phyloP scores from a whole-genome alignment of 192 early-diverging fungal species.

The Coemansia furcata region DNA sequence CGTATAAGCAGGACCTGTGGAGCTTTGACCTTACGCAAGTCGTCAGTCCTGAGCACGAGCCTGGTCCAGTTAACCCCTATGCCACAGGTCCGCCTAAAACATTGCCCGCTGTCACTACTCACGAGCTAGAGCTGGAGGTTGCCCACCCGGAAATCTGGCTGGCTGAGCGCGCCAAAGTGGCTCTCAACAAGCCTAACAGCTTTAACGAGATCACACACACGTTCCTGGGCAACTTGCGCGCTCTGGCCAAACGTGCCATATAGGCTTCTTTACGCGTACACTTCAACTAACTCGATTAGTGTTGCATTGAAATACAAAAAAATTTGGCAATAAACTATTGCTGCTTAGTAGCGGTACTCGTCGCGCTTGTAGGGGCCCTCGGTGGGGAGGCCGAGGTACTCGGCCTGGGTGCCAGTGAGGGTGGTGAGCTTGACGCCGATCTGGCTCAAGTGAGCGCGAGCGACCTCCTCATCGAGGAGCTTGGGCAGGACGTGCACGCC shows the following conservation, averaged over 20 bases:
- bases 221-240: conserved; percentile 79
- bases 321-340: not conserved
- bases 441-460: conserved; percentile 89
- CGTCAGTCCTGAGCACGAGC: conserved; percentile 44
- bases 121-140: conserved; percentile 88
- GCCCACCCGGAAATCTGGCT: conserved; percentile 55
- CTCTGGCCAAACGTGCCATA: conserved; percentile 55
- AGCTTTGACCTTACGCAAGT: conserved; percentile 90
- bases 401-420: conserved; percentile 63
- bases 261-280: not conserved
- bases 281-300: not conserved
- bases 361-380: conserved; percentile 97
- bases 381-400: conserved; percentile 79
- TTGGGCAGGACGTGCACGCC: conserved; percentile 99
- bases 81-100: conserved; percentile 42
- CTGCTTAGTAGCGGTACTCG: conserved; percentile 88
- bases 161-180: conserved; percentile 62
- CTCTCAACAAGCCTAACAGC: conserved; percentile 57
- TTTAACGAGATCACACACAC: conserved; percentile 69
- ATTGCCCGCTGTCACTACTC: conserved; percentile 55
- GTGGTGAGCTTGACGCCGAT: conserved; percentile 93
- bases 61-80: conserved; percentile 41
- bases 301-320: not conserved
- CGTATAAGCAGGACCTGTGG: conserved; percentile 80
- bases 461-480: conserved; percentile 99